Evolutionary conservation across 768 basidiomycete genomes (phyloP), one percentile per base, ranked within the genome.

Genomic region (Amanita pallidorosea): DNA sequence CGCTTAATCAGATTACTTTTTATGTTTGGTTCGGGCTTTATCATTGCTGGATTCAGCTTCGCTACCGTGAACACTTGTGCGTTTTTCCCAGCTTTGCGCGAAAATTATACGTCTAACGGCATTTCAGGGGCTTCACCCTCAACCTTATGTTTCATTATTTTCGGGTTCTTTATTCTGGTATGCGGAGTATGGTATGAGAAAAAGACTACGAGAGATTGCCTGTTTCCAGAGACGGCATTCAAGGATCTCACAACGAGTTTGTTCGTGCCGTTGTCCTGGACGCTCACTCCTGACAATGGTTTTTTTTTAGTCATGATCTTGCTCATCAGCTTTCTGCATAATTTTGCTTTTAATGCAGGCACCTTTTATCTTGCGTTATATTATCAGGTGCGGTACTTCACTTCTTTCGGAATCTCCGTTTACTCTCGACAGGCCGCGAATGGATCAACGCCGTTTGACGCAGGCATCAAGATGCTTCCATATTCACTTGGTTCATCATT

Each of bases 351-450:
- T 65, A 90, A 79, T 55, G 78, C 88, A 29, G 88, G 86, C 45
- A 91, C 88, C 5, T 92, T 86, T 67, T 92, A 88, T 66, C 77
- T 92, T 42, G 85, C 88, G 0, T 64, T 91, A 20, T 91, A 80
- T 63, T 90, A 78, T 65, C 88, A 92, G 75, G 88, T 86, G 55
- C 34, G 70, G 60, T 48, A 51, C 45, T 50, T 15, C 11, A 37
- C 47, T 53, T 47, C 54, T 11, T 53, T 53, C 41, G 54, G 31
- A 45, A 50, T 53, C 43, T 33, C 55, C 52, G 34, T 4, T 33
- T 52, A 38, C 42, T 33, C 47, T 45, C 55, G 53, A 20, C 57
- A 89, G 87, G 80, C 81, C 13, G 87, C 81, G 35, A 74, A 83
- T 61, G 80, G 81, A 22, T 76, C 75, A 18, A 77, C 77, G n/a